Evolutionary conservation across 1,284 basidiomycete species (phyloP).

Genomic region (Ceratobasidium sp.): DNA sequence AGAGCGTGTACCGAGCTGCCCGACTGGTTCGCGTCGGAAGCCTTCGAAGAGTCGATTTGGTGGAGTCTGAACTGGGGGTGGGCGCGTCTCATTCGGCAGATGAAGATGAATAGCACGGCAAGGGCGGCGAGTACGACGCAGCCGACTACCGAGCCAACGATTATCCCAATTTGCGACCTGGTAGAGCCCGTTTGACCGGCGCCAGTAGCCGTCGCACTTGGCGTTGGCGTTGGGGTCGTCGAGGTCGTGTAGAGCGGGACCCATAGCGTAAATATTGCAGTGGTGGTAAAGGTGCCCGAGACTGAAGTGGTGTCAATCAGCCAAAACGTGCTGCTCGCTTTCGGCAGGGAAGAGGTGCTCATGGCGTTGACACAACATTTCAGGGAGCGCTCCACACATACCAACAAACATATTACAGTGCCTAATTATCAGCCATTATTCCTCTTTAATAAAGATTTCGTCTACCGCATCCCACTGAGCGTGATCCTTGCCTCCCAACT

Average conservation of each 20-base stretch:
- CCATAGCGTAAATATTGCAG: slow-evolving; percentile 20
- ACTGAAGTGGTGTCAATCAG: slow-evolving; percentile 34
- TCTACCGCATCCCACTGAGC: slow-evolving; percentile 73
- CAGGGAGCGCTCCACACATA: neutral
- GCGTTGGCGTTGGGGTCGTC: neutral
- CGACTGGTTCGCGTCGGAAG: neutral
- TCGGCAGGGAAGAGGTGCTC: slow-evolving; percentile 20
- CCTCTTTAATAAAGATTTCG: slow-evolving; percentile 74
- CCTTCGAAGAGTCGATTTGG: neutral
- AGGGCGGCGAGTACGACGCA: neutral
- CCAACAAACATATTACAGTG: slow-evolving; percentile 26
- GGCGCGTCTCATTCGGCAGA: slow-evolving; percentile 10
- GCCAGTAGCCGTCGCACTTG: neutral
- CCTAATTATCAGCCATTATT: slow-evolving; percentile 16
- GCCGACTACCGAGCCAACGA: slow-evolving; percentile 16
- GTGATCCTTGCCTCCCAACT: slow-evolving; percentile 51
- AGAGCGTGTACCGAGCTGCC: slow-evolving; percentile 19
- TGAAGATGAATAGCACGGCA: neutral
- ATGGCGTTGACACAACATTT: slow-evolving; percentile 18
- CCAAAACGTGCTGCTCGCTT: slow-evolving; percentile 35
- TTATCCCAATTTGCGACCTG: neutral
- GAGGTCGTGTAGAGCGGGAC: slow-evolving; percentile 31
- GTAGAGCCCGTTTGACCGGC: too few relatives aligned
- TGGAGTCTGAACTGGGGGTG: neutral
- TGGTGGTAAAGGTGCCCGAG: slow-evolving; percentile 22